Conservation (phyloP, 2,329 filamentous ascomycete species). For the Endoconidiophora polonica region DNA sequence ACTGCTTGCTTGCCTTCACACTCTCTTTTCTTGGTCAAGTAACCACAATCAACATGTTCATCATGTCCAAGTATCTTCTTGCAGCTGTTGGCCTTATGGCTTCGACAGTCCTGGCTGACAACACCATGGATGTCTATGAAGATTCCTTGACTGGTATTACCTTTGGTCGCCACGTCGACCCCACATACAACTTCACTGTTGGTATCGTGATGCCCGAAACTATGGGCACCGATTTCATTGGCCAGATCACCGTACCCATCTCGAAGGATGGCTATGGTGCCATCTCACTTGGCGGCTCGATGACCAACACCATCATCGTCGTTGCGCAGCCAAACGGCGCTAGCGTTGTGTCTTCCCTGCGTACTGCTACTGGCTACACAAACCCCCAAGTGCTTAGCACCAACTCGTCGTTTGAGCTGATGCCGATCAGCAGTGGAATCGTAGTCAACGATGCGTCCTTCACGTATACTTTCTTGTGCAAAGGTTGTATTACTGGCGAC, state of each 20-base stretch:
- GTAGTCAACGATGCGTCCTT: conserved; percentile 35
- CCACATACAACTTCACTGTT: conserved; percentile 26
- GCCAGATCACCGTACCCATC: conserved; percentile 30
- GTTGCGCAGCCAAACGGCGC: conserved; percentile 32
- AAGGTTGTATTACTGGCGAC: conserved; percentile 24
- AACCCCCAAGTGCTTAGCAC: conserved; percentile 29
- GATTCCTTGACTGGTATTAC: conserved; percentile 30
- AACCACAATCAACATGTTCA: background rate
- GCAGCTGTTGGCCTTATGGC: conserved; percentile 3
- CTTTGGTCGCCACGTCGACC: conserved; percentile 22
- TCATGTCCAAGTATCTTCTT: conserved; percentile 8
- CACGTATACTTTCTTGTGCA: conserved; percentile 37
- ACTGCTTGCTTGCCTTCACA: background rate
- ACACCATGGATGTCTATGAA: conserved; percentile 19
- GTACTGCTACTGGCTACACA: conserved; percentile 25
- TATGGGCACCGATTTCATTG: conserved; percentile 34
- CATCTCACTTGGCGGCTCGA: conserved; percentile 28
- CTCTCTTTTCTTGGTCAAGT: background rate
- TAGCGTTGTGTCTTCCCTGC: conserved; percentile 21
- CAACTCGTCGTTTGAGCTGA: conserved; percentile 21
- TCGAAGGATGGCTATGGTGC: conserved; percentile 28
- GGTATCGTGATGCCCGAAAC: conserved; percentile 34
- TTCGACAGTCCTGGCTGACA: conserved; percentile 2
- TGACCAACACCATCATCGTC: conserved; percentile 31
- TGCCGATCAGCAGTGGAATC: conserved; percentile 33